phyloP scores from a whole-genome alignment of 768 basidiomycete species.

The Boletus barrowsii region DNA sequence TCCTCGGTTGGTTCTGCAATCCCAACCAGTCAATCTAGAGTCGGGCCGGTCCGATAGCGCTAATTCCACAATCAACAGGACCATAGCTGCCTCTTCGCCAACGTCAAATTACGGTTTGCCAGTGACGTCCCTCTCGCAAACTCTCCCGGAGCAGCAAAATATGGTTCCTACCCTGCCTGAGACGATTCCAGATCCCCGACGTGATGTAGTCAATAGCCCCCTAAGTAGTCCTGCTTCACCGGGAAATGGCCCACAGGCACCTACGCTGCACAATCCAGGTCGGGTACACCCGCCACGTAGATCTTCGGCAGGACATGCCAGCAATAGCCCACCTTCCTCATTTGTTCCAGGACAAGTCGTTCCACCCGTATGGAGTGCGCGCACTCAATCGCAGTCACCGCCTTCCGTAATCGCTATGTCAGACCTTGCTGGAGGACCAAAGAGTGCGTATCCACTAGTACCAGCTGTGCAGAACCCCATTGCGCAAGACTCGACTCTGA shows the following conservation, averaged over 20 bases:
- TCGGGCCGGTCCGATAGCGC: background rate
- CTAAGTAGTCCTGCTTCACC: conserved; percentile 3
- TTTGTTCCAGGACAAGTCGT: conserved; percentile 36
- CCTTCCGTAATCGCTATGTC: conserved; percentile 21
- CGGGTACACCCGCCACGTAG: conserved; percentile 20
- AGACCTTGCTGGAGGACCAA: conserved; percentile 20
- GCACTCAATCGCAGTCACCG: conserved; percentile 27
- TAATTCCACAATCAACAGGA: background rate
- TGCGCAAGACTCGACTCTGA: conserved; percentile 10
- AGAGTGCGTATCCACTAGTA: conserved; percentile 16
- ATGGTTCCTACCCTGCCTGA: background rate
- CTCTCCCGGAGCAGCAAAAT: conserved; percentile 4
- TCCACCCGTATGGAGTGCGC: conserved; percentile 39
- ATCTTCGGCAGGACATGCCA: conserved; percentile 20
- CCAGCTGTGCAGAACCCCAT: conserved; percentile 5
- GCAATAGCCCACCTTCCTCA: conserved; percentile 30
- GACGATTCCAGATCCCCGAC: conserved; percentile 1
- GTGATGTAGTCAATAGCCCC: conserved; percentile 2
- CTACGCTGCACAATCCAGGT: conserved; percentile 19
- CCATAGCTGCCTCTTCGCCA: background rate
- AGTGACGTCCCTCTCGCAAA: conserved; percentile 2
- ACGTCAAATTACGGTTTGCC: conserved; percentile 3
- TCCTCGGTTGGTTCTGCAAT: conserved; percentile 11
- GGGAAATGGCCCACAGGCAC: conserved; percentile 14
- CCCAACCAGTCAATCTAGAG: background rate